Evolutionary conservation across 768 basidiomycete genomes (phyloP), one percentile per base, ranked within the genome.

Genomic region (Sarcomyxa edulis): DNA sequence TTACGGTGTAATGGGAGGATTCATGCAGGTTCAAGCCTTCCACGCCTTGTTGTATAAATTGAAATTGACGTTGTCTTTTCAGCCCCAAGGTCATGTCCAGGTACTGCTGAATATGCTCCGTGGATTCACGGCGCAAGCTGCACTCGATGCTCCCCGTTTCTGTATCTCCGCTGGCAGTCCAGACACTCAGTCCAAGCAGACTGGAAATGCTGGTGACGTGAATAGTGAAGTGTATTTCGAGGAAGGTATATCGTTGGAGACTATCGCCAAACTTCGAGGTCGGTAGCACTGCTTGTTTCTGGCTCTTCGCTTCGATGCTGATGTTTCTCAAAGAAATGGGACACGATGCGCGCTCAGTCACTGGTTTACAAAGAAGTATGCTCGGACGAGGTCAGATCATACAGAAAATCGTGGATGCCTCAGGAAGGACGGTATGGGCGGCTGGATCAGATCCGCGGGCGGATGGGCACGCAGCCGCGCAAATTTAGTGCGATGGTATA

Each of bases 71-170:
- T 30, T 12, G 5, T 23, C 3, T 20, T 11, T 19, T 30, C 35
- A 96, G 77, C 95, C 95, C 1, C 93, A 95, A 70, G 94, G 96
- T 0, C 95, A 98, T 49, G 75, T 98, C 3, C 96, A 99, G 61
- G 93, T 97, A 6, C 68, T 98, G 18, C 61, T 97, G 20, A 96
- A 93, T 54, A 74, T 96, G 36, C 72, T 97, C 19, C 76, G 92
- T 32, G 94, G 94, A 2, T 89, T 79, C 58, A 85, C 81, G 2
- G 74, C 81, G 0, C 96, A 99, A 62, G 79, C 88, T 3, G 88
- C 93, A 10, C 75, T 99, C 25, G 95, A 97, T 60, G 85, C 92
- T 0, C 95, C 94, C 7, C 80, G 95, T 10, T 96, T 98, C 66
- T 98, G 94, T 55, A 97, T 98, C 42, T 93, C 91, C 10, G 77